These are phyloP conservation scores for Emergomyces pasteurianus DNA, from an alignment of 2,329 filamentous ascomycete genomes.

Conservation along the genomic window DNA sequence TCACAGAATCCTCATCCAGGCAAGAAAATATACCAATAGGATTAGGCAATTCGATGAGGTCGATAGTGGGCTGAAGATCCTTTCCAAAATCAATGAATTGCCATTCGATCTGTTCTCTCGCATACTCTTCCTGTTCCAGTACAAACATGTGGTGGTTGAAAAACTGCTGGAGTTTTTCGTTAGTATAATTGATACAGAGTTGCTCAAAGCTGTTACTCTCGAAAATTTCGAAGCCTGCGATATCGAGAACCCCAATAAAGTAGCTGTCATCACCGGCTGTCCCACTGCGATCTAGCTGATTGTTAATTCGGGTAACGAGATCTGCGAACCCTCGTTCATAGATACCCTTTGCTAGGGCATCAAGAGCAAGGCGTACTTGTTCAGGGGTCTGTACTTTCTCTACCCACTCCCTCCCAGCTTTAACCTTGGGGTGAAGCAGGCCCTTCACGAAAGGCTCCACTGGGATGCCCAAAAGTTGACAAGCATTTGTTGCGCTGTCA, in stretches of 20 bases:
- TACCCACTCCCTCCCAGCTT: slow-evolving; percentile 94
- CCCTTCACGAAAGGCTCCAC: slow-evolving; percentile 78
- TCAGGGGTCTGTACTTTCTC: slow-evolving; percentile 97
- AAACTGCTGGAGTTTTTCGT: slow-evolving; percentile 97
- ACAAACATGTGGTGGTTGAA: slow-evolving; percentile 99
- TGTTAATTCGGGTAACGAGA: slow-evolving; percentile 82
- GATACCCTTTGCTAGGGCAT: slow-evolving; percentile 90
- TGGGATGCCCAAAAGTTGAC: slow-evolving; percentile 71
- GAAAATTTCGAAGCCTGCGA: slow-evolving; percentile 98
- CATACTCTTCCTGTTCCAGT: slow-evolving; percentile 95
- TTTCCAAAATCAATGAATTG: slow-evolving; percentile 98
- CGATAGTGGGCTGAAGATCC: slow-evolving; percentile 93
- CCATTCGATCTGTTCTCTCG: slow-evolving; percentile 96
- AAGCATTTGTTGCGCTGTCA: slow-evolving; percentile 64
- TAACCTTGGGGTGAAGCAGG: slow-evolving; percentile 82
- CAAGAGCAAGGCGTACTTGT: slow-evolving; percentile 78
- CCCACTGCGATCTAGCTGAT: slow-evolving; percentile 75
- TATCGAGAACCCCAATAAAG: slow-evolving; percentile 97
- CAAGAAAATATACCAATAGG: slow-evolving; percentile 99
- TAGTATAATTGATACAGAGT: slow-evolving; percentile 98
- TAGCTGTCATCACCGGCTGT: slow-evolving; percentile 75
- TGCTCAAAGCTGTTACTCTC: slow-evolving; percentile 98
- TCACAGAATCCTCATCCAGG: slow-evolving; percentile 92
- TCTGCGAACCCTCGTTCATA: slow-evolving; percentile 95
- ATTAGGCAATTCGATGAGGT: slow-evolving; percentile 89